Conservation (phyloP, 1,284 basidiomycete species). For the Moesziomyces antarcticus region DNA sequence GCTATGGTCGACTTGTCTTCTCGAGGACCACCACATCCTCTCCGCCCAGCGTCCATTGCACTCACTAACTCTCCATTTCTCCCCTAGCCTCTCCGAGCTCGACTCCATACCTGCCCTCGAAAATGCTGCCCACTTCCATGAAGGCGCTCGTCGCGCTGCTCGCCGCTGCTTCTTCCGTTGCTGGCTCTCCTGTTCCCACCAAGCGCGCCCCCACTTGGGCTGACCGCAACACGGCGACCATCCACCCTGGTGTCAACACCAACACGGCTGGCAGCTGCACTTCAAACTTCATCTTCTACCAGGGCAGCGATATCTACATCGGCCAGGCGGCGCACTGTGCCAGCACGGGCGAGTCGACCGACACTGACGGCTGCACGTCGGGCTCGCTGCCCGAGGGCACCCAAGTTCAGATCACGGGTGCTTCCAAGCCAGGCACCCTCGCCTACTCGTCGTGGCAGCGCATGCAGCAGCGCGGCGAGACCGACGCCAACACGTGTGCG, state of each 20-base stretch:
- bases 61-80: too few species aligned
- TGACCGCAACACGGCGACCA: slow-evolving; percentile 26
- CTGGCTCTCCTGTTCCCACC: slow-evolving; percentile 16
- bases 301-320: slow-evolving; percentile 45
- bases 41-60: too few species aligned
- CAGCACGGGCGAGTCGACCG: slow-evolving; percentile 35
- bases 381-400: slow-evolving; percentile 50
- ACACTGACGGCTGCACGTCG: slow-evolving; percentile 45
- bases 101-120: not conserved
- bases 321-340: slow-evolving; percentile 56
- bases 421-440: slow-evolving; percentile 38
- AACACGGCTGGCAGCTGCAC: slow-evolving; percentile 53
- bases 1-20: too few species aligned
- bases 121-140: slow-evolving; percentile 28
- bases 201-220: slow-evolving; percentile 46
- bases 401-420: slow-evolving; percentile 47
- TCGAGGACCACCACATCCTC: too few species aligned
- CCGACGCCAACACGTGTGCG: slow-evolving; percentile 43
- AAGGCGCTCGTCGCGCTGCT: slow-evolving; percentile 20
- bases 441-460: slow-evolving; percentile 52
- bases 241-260: slow-evolving; percentile 57
- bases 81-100: too few species aligned
- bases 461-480: slow-evolving; percentile 50
- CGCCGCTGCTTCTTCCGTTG: slow-evolving; percentile 18
- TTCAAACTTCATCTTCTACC: slow-evolving; percentile 51